phyloP scores from a whole-genome alignment of 768 basidiomycete species.

The Mycena kentingensis region DNA sequence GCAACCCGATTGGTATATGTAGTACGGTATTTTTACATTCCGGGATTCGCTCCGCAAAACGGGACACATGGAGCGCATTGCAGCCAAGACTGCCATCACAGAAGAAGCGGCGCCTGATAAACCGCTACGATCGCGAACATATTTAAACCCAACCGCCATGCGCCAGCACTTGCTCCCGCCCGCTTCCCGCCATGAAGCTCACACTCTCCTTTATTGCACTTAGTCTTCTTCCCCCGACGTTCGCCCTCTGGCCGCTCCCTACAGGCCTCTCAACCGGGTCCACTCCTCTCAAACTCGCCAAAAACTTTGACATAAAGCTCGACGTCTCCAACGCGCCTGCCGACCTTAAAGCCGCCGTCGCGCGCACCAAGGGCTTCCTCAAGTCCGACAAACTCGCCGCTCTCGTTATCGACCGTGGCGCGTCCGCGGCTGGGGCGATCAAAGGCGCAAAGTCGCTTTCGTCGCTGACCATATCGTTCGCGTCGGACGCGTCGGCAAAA shows the following conservation, averaged over 20 bases:
- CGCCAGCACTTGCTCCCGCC: not conserved
- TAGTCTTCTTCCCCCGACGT: constrained; percentile 14
- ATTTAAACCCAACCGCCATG: no score
- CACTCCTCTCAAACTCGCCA: constrained; percentile 16
- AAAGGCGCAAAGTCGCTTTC: constrained; percentile 33
- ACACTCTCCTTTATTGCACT: constrained; percentile 10
- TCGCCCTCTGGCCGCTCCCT: constrained; percentile 24
- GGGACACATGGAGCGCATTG: no score
- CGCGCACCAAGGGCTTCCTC: constrained; percentile 35
- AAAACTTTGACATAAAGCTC: constrained; percentile 15
- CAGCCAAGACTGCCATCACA: no score
- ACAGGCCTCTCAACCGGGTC: constrained; percentile 14
- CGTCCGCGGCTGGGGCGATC: constrained; percentile 33
- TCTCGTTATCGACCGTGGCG: constrained; percentile 45
- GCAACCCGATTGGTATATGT: no score
- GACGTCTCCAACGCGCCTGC: constrained; percentile 14
- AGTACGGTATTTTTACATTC: no score
- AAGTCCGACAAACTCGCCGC: constrained; percentile 42
- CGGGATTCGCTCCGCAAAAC: no score
- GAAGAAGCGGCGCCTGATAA: no score
- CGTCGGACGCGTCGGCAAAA: constrained; percentile 13
- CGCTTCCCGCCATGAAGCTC: constrained; percentile 12
- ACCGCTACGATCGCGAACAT: no score
- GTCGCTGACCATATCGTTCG: constrained; percentile 36
- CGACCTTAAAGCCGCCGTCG: constrained; percentile 44